phyloP scores from a whole-genome alignment of 2,329 filamentous ascomycete genomes.

The Canariomyces notabilis region DNA sequence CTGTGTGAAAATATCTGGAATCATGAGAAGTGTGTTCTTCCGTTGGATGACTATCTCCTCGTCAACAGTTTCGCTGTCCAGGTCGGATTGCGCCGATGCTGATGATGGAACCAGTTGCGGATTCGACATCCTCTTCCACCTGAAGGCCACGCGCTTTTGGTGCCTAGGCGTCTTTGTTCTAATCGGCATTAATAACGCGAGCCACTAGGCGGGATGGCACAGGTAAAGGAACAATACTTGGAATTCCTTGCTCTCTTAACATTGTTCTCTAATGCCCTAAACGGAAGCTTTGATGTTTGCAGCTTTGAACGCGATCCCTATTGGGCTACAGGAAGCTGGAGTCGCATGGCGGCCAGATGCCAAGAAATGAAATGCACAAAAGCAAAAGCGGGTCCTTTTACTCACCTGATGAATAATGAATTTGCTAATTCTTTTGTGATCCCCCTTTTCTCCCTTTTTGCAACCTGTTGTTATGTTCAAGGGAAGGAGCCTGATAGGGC shows the following conservation, averaged over 20 bases:
- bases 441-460: not conserved
- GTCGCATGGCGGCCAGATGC: not conserved
- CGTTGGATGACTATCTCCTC: conserved; percentile 24
- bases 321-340: conserved; percentile 4
- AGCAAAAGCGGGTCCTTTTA: not conserved
- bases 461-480: too few species aligned
- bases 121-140: conserved; percentile 15
- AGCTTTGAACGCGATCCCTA: not conserved
- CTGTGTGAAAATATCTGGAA: conserved; percentile 54
- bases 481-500: too few species aligned
- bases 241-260: conserved; percentile 6
- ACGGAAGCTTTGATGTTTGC: conserved; percentile 15
- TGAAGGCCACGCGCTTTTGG: conserved; percentile 17
- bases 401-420: too few species aligned
- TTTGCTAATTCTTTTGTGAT: too few species aligned
- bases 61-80: conserved; percentile 19
- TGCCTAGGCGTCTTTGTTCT: conserved; percentile 14
- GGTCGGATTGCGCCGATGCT: not conserved
- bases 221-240: conserved; percentile 13
- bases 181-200: not conserved
- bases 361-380: not conserved
- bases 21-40: conserved; percentile 23
- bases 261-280: conserved; percentile 15
- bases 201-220: not conserved
- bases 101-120: conserved; percentile 8